phyloP scores from a whole-genome alignment of 2,329 filamentous ascomycete species.

The Ceratocystis colombiana region DNA sequence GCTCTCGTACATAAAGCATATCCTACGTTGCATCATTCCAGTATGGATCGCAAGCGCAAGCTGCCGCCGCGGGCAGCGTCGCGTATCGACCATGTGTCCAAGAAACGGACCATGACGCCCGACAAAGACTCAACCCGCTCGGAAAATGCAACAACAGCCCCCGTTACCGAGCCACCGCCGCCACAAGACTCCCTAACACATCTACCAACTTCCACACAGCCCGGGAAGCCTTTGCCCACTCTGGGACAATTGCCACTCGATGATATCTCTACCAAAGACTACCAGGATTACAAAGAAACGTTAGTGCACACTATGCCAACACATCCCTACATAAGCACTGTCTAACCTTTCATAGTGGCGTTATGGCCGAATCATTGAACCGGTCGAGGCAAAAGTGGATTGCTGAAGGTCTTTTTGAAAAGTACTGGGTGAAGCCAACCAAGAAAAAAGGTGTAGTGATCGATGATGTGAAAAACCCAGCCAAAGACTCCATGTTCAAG shows the following conservation, averaged over 20 bases:
- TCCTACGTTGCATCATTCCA: background rate
- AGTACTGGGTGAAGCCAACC: conserved; percentile 64
- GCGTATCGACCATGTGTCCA: conserved; percentile 49
- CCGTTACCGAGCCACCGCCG: conserved; percentile 34
- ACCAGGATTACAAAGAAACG: conserved; percentile 66
- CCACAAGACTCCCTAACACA: conserved; percentile 34
- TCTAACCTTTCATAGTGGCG: conserved; percentile 45
- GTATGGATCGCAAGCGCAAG: conserved; percentile 58
- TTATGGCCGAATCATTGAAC: conserved; percentile 61
- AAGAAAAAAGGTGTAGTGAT: conserved; percentile 54
- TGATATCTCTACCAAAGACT: conserved; percentile 54
- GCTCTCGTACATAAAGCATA: background rate
- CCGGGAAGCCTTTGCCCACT: conserved; percentile 60
- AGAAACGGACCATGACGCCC: conserved; percentile 49
- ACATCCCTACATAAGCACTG: background rate
- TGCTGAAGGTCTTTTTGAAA: conserved; percentile 61
- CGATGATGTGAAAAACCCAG: conserved; percentile 55
- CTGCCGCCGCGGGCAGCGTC: conserved; percentile 52
- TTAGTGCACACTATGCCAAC: conserved; percentile 30
- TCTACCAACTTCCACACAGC: conserved; percentile 52
- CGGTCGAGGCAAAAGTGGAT: conserved; percentile 67
- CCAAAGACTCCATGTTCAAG: conserved; percentile 61
- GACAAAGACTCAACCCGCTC: conserved; percentile 34
- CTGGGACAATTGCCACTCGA: conserved; percentile 56
- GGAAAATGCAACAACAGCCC: conserved; percentile 38